These are phyloP conservation scores for Plectosphaerella cucumerina DNA, from an alignment of 2,329 filamentous ascomycete genomes.

Conservation along the genomic window DNA sequence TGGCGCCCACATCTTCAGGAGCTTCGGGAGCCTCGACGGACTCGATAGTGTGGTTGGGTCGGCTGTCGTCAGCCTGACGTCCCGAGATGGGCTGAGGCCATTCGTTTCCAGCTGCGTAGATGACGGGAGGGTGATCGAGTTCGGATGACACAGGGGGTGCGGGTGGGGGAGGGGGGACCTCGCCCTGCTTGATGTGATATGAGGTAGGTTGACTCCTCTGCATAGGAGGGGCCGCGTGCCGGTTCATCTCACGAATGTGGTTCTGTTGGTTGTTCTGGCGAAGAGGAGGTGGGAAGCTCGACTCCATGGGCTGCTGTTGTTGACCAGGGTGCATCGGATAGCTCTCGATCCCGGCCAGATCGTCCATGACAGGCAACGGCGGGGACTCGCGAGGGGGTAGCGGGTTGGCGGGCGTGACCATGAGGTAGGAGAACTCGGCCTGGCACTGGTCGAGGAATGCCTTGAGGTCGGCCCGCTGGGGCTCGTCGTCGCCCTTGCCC, in stretches of 20 bases:
- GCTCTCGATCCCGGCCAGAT: slow-evolving; percentile 50
- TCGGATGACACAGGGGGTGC: slow-evolving; percentile 42
- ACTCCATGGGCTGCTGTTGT: slow-evolving; percentile 37
- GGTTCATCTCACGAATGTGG: slow-evolving; percentile 48
- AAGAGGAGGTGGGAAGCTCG: slow-evolving; percentile 30
- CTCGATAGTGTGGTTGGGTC: slow-evolving; percentile 34
- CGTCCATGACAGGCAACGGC: slow-evolving; percentile 53
- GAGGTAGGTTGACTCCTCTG: slow-evolving; percentile 33
- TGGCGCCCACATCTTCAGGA: slow-evolving; percentile 35
- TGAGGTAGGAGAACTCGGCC: slow-evolving; percentile 63
- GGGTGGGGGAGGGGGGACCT: slow-evolving; percentile 38
- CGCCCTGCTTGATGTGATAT: slow-evolving; percentile 27
- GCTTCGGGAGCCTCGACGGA: slow-evolving; percentile 32
- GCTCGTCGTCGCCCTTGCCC: slow-evolving; percentile 42
- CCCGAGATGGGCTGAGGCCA: slow-evolving; percentile 23
- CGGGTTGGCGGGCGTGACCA: slow-evolving; percentile 64
- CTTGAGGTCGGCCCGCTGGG: slow-evolving; percentile 50
- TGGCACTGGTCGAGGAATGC: slow-evolving; percentile 61
- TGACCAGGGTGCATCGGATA: slow-evolving; percentile 36
- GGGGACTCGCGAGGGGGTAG: slow-evolving; percentile 60
- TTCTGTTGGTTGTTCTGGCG: slow-evolving; percentile 50
- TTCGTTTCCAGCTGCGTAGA: slow-evolving; percentile 28
- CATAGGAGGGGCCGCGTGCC: slow-evolving; percentile 56
- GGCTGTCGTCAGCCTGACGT: slow-evolving; percentile 28
- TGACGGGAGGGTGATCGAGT: slow-evolving; percentile 42